phyloP scores from a whole-genome alignment of 2,329 filamentous ascomycete genomes.

The Aureobasidium subglaciale region DNA sequence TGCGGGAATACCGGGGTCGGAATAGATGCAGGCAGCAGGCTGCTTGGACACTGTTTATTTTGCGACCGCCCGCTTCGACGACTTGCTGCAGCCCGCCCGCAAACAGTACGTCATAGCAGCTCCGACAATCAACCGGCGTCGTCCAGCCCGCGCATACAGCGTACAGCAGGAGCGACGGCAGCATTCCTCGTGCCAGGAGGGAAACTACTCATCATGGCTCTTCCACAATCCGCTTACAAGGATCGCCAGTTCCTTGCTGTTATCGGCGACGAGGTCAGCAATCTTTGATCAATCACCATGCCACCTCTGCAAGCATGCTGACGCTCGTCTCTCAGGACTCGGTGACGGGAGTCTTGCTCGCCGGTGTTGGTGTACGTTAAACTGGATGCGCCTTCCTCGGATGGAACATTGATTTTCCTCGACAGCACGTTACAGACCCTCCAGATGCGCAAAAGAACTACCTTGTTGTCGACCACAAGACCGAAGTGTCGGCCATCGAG shows the following conservation, averaged over 20 bases:
- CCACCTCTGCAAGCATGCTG: not conserved
- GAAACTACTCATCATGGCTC: constrained; percentile 45
- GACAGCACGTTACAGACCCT: constrained; percentile 79
- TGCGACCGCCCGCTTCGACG: not conserved
- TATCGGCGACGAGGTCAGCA: constrained; percentile 78
- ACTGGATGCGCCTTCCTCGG: too few relatives aligned
- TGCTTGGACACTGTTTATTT: not conserved
- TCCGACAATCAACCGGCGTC: not conserved
- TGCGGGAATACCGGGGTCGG: too few relatives aligned
- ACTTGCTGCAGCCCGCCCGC: too few relatives aligned
- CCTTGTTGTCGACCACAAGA: constrained; percentile 91
- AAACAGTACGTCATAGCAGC: constrained; percentile 17
- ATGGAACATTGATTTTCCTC: not conserved
- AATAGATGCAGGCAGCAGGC: too few relatives aligned
- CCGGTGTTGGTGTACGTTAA: constrained; percentile 76
- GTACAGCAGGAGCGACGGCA: not conserved
- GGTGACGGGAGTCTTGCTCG: constrained; percentile 88
- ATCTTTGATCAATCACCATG: constrained; percentile 22
- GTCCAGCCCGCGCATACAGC: not conserved
- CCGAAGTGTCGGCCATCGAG: constrained; percentile 81
- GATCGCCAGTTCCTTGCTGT: constrained; percentile 95
- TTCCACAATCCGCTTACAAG: constrained; percentile 54
- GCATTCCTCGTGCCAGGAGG: not conserved
- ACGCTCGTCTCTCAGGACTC: constrained; percentile 61
- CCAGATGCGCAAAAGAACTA: constrained; percentile 96